Evolutionary conservation across 352 stramenopile species (phyloP).

Genomic region (Stephanocyclus meneghinianus): DNA sequence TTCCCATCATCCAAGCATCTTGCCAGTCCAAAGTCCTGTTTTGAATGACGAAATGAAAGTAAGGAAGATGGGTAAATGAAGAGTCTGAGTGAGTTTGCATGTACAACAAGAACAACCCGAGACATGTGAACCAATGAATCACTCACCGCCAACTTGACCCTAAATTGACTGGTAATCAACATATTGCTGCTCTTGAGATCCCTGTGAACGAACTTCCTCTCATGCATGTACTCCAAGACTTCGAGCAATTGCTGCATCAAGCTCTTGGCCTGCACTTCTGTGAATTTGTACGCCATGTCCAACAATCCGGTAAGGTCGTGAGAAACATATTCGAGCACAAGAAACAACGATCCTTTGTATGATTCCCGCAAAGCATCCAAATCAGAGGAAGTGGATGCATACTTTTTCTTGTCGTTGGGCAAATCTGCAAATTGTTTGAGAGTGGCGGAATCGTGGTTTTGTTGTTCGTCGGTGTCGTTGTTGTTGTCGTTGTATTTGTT

Average conservation of each 20-base stretch:
- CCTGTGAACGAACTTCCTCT: slow-evolving; percentile 73
- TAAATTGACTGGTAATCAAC: slow-evolving; percentile 65
- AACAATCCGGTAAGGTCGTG: slow-evolving; percentile 80
- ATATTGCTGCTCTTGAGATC: slow-evolving; percentile 78
- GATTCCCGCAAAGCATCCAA: slow-evolving; percentile 54
- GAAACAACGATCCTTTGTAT: slow-evolving; percentile 85
- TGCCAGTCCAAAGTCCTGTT: slow-evolving; percentile 22
- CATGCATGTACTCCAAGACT: slow-evolving; percentile 74
- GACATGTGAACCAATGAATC: neutral
- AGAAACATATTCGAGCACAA: slow-evolving; percentile 81
- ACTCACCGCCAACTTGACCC: slow-evolving; percentile 63
- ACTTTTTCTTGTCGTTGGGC: slow-evolving; percentile 11
- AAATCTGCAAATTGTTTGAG: neutral
- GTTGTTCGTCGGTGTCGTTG: slow-evolving; percentile 40
- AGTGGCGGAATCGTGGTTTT: neutral
- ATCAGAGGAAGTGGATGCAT: slow-evolving; percentile 21
- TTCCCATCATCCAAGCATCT: slow-evolving; percentile 5
- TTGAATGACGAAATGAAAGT: neutral
- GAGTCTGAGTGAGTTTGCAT: neutral
- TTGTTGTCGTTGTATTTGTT: neutral
- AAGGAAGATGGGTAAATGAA: neutral
- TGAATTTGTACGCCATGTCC: slow-evolving; percentile 76
- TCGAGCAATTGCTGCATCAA: slow-evolving; percentile 80
- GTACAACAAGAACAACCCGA: neutral
- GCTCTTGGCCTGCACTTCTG: slow-evolving; percentile 71